Conservation (phyloP, 148 eudicot species). For the Drosera capensis region DNA sequence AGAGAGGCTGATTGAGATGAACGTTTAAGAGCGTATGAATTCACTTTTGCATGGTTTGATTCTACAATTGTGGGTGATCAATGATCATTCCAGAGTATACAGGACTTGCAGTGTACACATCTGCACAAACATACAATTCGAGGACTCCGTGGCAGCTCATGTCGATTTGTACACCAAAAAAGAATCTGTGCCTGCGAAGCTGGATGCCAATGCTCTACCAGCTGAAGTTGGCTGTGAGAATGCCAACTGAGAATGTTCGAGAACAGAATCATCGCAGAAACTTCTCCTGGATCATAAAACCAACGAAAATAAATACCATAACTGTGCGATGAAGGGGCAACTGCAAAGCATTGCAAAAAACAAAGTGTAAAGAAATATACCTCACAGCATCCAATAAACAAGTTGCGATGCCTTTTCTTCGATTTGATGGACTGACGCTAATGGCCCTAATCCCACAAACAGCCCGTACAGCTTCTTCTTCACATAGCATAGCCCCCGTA, state of each 20-base stretch:
- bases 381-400: slow-evolving; percentile 74
- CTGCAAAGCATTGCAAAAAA: too few species aligned
- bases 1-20: too few species aligned
- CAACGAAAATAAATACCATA: too few species aligned
- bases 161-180: slow-evolving; percentile 57
- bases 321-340: too few species aligned
- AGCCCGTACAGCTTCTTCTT: slow-evolving; percentile 57
- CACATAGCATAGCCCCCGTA: slow-evolving; percentile 40
- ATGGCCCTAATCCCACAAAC: slow-evolving; percentile 79
- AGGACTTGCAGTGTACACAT: too few species aligned
- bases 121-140: too few species aligned
- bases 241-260: slow-evolving; percentile 30
- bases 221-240: slow-evolving; percentile 49
- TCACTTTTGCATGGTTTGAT: too few species aligned
- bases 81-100: too few species aligned
- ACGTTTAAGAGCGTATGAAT: too few species aligned
- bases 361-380: too few species aligned
- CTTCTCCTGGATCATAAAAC: slow-evolving; percentile 42
- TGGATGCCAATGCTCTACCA: slow-evolving; percentile 34
- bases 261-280: slow-evolving; percentile 15
- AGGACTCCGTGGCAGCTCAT: too few species aligned
- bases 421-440: slow-evolving; percentile 82
- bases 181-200: slow-evolving; percentile 22
- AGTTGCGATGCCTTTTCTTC: slow-evolving; percentile 70
- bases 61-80: too few species aligned